Evolutionary conservation across 208 protist species (phyloP).

Genomic region (Leptomonas pyrrhocoris): DNA sequence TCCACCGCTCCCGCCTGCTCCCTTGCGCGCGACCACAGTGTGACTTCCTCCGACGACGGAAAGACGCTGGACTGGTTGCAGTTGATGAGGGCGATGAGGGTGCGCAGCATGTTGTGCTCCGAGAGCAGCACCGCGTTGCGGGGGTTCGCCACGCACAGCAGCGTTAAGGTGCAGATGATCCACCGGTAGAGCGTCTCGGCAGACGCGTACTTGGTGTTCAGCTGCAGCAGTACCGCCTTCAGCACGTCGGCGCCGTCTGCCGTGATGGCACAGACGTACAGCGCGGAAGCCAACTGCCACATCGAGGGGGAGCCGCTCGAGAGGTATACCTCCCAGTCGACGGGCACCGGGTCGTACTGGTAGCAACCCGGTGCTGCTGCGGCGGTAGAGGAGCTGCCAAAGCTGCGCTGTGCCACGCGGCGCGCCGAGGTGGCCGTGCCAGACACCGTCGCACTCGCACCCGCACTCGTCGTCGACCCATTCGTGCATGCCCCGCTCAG

Average conservation of each 20-base stretch:
- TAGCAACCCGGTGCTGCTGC: conserved; percentile 1
- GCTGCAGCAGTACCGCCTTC: conserved; percentile 47
- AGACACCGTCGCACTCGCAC: background rate
- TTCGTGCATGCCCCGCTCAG: background rate
- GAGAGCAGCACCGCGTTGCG: conserved; percentile 60
- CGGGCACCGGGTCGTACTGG: conserved; percentile 66
- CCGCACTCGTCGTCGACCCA: background rate
- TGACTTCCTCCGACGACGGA: conserved; percentile 44
- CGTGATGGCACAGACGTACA: conserved; percentile 58
- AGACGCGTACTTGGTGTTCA: conserved; percentile 51
- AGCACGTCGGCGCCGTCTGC: conserved; percentile 43
- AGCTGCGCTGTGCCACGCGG: conserved; percentile 6
- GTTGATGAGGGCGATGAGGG: conserved; percentile 65
- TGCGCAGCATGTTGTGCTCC: conserved; percentile 50
- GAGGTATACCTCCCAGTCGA: conserved; percentile 71
- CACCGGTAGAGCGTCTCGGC: conserved; percentile 73
- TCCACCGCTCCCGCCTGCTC: too few species aligned
- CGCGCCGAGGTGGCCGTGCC: background rate
- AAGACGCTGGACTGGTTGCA: conserved; percentile 69
- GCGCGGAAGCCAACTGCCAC: conserved; percentile 68
- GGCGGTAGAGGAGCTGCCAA: background rate
- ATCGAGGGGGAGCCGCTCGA: conserved; percentile 45
- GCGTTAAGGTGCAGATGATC: conserved; percentile 62
- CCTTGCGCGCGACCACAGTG: conserved; percentile 13
- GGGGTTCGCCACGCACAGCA: conserved; percentile 73